Evolutionary conservation across 805 yeast species (phyloP).

Genomic region (fission yeast (Schizosaccharomyces pombe)): DNA sequence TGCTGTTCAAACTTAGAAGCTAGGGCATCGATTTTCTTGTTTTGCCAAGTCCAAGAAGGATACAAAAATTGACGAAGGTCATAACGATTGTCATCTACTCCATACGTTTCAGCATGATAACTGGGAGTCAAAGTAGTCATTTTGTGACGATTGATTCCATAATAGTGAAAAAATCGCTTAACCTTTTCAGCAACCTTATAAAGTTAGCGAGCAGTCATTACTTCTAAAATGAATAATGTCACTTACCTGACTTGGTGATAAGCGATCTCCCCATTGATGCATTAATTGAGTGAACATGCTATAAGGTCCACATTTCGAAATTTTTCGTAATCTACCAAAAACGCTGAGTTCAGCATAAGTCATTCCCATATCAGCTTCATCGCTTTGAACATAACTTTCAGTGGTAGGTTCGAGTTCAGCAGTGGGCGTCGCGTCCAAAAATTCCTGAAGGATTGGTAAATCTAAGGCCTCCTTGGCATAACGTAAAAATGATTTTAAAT

Average conservation of each 20-base stretch:
- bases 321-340: conserved; percentile 76
- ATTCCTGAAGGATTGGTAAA: conserved; percentile 53
- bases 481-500: conserved; percentile 59
- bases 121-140: conserved; percentile 94
- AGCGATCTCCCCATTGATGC: conserved; percentile 75
- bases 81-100: conserved; percentile 93
- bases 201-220: not conserved
- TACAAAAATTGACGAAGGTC: conserved; percentile 91
- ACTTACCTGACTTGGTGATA: conserved; percentile 41
- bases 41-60: conserved; percentile 75
- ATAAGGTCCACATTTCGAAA: conserved; percentile 88
- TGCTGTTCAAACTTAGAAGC: conserved; percentile 26
- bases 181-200: conserved; percentile 59
- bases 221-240: not conserved
- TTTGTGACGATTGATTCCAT: conserved; percentile 88
- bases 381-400: conserved; percentile 74
- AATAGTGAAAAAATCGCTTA: conserved; percentile 73
- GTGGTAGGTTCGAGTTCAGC: conserved; percentile 97
- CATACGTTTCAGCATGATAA: conserved; percentile 92
- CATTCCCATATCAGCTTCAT: conserved; percentile 96
- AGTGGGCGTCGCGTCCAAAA: conserved; percentile 82
- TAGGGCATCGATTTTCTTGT: conserved; percentile 62
- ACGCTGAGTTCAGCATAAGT: conserved; percentile 80
- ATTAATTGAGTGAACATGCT: conserved; percentile 76
- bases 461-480: conserved; percentile 52